These are phyloP conservation scores for Perkinsus olseni DNA, from an alignment of 169 alveolate genomes.

Conservation along the genomic window DNA sequence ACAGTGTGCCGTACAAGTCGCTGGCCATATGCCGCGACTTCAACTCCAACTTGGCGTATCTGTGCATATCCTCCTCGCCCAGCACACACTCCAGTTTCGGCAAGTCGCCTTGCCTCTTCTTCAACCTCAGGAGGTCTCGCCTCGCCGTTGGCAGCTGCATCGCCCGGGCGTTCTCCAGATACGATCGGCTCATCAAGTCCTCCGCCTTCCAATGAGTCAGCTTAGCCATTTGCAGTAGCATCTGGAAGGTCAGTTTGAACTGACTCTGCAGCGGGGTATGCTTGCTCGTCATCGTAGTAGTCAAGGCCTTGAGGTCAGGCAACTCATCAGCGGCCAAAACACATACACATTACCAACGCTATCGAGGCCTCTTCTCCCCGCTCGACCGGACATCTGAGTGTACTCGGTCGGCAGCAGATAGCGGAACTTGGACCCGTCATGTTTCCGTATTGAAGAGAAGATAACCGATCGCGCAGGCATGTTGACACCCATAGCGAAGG, in stretches of 20 bases:
- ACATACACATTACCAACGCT: slow-evolving; percentile 86
- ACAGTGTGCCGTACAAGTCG: slow-evolving; percentile 25
- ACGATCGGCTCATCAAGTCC: slow-evolving; percentile 69
- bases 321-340: slow-evolving; percentile 67
- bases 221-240: slow-evolving; percentile 65
- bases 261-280: slow-evolving; percentile 71
- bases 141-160: slow-evolving; percentile 48
- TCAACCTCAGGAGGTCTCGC: slow-evolving; percentile 41
- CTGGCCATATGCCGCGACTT: slow-evolving; percentile 29
- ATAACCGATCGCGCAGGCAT: slow-evolving; percentile 98
- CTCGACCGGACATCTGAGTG: slow-evolving; percentile 98
- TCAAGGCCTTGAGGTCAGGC: slow-evolving; percentile 74
- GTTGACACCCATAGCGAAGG: slow-evolving; percentile 98
- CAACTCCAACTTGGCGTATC: slow-evolving; percentile 26
- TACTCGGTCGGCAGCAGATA: slow-evolving; percentile 90
- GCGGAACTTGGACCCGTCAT: slow-evolving; percentile 76
- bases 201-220: slow-evolving; percentile 62
- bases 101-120: slow-evolving; percentile 26
- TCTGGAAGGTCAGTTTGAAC: slow-evolving; percentile 70
- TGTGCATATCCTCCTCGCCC: slow-evolving; percentile 24
- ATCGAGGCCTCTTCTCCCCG: slow-evolving; percentile 99
- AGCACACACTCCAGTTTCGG: slow-evolving; percentile 34
- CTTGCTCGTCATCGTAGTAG: slow-evolving; percentile 63
- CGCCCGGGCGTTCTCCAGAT: slow-evolving; percentile 61
- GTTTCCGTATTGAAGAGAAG: slow-evolving; percentile 83